A percentile compares a stretch with the other conserved stretches of the same genome.
Evolutionary conservation across 2,329 filamentous ascomycete species (phyloP).

Genomic region (Epichloe coenophiala): DNA sequence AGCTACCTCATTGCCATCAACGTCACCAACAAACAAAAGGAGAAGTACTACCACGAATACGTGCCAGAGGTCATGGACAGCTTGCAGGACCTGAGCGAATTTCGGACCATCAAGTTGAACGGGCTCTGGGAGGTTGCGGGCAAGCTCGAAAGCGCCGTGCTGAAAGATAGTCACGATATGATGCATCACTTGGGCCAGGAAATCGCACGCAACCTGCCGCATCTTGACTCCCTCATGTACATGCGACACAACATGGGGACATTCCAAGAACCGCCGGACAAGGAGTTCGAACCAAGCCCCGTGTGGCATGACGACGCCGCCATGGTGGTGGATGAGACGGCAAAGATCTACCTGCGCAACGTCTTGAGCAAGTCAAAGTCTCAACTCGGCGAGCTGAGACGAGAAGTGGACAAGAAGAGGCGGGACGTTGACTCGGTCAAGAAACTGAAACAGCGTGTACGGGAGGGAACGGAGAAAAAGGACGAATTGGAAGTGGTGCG

Average conservation of each 20-base stretch:
- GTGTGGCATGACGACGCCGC: slow-evolving; percentile 90
- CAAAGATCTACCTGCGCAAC: slow-evolving; percentile 85
- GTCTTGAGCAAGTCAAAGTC: slow-evolving; percentile 81
- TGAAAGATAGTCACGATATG: slow-evolving; percentile 59
- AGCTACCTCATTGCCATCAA: slow-evolving; percentile 95
- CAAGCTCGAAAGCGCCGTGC: slow-evolving; percentile 63
- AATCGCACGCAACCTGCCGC: slow-evolving; percentile 75
- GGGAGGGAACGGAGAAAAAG: slow-evolving; percentile 76
- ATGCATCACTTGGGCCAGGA: slow-evolving; percentile 63
- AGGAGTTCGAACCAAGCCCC: slow-evolving; percentile 83
- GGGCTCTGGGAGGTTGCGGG: slow-evolving; percentile 71
- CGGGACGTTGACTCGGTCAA: slow-evolving; percentile 73
- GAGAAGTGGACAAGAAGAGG: slow-evolving; percentile 74
- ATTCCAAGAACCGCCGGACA: slow-evolving; percentile 75
- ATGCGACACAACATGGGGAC: slow-evolving; percentile 74
- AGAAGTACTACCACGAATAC: slow-evolving; percentile 95
- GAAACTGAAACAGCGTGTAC: slow-evolving; percentile 58
- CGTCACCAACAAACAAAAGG: slow-evolving; percentile 94
- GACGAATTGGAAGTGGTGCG: slow-evolving; percentile 79
- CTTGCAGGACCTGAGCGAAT: slow-evolving; percentile 86
- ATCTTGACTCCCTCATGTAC: slow-evolving; percentile 96
- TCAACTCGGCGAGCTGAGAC: slow-evolving; percentile 64
- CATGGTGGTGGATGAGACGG: slow-evolving; percentile 75
- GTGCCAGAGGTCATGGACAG: slow-evolving; percentile 87
- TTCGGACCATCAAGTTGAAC: slow-evolving; percentile 73